phyloP scores from a whole-genome alignment of 1,284 basidiomycete genomes.

The Marasmius oreades region DNA sequence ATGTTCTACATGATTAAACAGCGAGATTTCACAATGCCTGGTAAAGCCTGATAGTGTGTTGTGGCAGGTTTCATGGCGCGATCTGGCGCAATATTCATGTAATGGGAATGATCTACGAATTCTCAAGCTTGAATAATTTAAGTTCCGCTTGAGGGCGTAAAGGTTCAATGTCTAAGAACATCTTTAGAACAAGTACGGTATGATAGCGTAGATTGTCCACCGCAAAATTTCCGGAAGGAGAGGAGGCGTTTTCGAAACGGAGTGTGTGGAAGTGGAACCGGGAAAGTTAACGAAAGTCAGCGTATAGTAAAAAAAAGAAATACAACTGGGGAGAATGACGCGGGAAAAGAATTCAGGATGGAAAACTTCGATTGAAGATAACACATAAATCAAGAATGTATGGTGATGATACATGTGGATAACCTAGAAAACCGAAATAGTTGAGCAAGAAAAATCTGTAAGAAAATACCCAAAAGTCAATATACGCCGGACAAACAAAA shows the following conservation, averaged over 20 bases:
- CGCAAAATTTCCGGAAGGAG: neutral
- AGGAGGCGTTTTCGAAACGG: neutral
- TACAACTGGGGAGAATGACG: neutral
- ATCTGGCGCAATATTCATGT: too few species aligned
- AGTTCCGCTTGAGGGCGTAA: too few species aligned
- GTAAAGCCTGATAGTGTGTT: too few species aligned
- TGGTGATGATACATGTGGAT: neutral
- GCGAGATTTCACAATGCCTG: too few species aligned
- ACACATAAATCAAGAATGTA: neutral
- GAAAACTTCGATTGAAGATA: neutral
- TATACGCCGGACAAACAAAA: neutral
- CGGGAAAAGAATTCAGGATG: neutral
- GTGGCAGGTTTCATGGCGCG: too few species aligned
- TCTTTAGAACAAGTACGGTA: too few species aligned
- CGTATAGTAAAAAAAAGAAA: neutral
- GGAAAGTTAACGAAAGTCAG: neutral
- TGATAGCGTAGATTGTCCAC: too few species aligned
- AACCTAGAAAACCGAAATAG: neutral
- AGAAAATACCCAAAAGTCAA: neutral
- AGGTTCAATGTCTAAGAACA: too few species aligned
- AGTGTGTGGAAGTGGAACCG: neutral
- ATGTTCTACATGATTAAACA: too few species aligned
- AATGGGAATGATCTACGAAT: too few species aligned
- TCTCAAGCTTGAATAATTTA: too few species aligned
- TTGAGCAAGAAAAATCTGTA: neutral